Evolutionary conservation across 2,329 filamentous ascomycete species (phyloP).

Genomic region (Colletotrichum graminicola): DNA sequence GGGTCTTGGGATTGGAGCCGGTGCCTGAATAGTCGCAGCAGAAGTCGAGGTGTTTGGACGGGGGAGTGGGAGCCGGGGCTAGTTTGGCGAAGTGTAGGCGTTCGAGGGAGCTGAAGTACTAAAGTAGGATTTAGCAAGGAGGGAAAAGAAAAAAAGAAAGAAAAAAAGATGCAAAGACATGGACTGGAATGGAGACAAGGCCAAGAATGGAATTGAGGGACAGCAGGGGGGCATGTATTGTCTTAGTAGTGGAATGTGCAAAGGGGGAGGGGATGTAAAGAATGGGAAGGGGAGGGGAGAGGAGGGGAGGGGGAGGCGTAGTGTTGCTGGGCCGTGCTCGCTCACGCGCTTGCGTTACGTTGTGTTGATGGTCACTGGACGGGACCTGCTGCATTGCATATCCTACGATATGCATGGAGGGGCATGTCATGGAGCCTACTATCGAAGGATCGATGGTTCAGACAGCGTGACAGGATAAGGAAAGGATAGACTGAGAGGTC

Average conservation of each 20-base stretch:
- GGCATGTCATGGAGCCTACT: not conserved
- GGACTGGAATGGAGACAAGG: slow-evolving; percentile 8
- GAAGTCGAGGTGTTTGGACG: slow-evolving; percentile 34
- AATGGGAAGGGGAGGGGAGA: not conserved
- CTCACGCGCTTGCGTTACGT: slow-evolving; percentile 18
- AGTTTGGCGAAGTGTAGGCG: slow-evolving; percentile 68
- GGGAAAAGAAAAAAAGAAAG: not conserved
- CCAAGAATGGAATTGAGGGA: slow-evolving; percentile 39
- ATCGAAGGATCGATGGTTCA: not conserved
- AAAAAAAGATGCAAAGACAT: slow-evolving; percentile 25
- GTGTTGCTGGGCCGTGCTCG: slow-evolving; percentile 25
- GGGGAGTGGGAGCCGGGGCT: slow-evolving; percentile 34
- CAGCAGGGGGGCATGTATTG: slow-evolving; percentile 51
- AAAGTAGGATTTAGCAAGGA: slow-evolving; percentile 42
- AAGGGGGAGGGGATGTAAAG: slow-evolving; percentile 11
- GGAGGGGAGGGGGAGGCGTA: not conserved
- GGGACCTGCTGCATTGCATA: slow-evolving; percentile 35
- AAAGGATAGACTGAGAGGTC: not conserved
- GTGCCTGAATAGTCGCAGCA: slow-evolving; percentile 18
- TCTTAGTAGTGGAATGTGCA: slow-evolving; percentile 55
- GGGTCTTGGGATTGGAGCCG: slow-evolving; percentile 35
- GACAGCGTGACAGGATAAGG: not conserved
- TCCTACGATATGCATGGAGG: slow-evolving; percentile 27
- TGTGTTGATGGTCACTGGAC: slow-evolving; percentile 16
- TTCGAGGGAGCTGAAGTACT: slow-evolving; percentile 82